Base-by-base conservation (phyloP, 2,329 filamentous ascomycete species). In the Aspergillus fischeri region DNA sequence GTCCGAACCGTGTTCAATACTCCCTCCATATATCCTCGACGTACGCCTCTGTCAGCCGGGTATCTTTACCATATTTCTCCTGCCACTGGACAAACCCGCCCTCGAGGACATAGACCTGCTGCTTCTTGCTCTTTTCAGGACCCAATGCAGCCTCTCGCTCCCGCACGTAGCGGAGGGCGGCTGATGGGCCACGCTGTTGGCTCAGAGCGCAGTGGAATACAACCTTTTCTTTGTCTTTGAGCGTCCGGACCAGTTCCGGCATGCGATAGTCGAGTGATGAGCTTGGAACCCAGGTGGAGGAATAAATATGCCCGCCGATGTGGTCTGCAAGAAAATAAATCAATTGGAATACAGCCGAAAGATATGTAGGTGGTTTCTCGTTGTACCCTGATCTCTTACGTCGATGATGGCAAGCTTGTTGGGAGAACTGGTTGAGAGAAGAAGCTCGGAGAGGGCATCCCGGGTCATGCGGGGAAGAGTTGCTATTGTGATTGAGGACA, bases 151-250 rank as follows among this genome's bases (percentile, higher is more conserved):
- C 78, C 64, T 88, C 85, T 49, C 86, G 80, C 76, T 92, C 89
- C 4, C 76, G 70, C 0, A 69, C 70, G 73, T 97, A 97, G 67
- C 83, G 81, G 65, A 96, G 76, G 3, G 94, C 94, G 3, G 93
- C 92, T 52, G 83, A 83, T 0, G 94, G 94, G 0, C 94, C 94
- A 0, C 94, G 83, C 77, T 96, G 89, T 78, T 97, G 94, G 64
- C 89, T 93, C 55, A 97, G 79, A 20, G 90, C 89, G 75, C 94
- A 99, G 77, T 99, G 94, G 74, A 99, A 99, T 1, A 99, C 85
- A 14, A 99, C 91, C 10, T 83, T 88, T 55, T 94, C 85, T 73
- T 91, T 92, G 69, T 88, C 86, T 63, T 85, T 79, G 50, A 97
- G 83, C 47, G 83, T 86, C 56, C 91, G 86, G 11, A 96, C 81